Conservation (phyloP, 2,329 filamentous ascomycete species). For the Cylindrodendrum hubeiense region DNA sequence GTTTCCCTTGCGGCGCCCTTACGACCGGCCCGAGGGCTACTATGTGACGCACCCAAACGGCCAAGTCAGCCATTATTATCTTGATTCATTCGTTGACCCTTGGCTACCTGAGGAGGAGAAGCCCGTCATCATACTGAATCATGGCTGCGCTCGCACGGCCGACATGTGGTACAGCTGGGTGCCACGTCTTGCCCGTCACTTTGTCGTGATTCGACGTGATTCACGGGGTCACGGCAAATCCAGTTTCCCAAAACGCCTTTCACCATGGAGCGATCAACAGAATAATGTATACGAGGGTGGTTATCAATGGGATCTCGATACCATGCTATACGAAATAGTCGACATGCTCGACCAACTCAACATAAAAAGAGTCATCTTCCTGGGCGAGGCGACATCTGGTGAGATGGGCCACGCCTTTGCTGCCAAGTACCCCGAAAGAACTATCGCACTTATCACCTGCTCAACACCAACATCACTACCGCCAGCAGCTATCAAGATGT, state of each 20-base stretch:
- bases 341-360: constrained; percentile 8
- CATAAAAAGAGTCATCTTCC: background rate
- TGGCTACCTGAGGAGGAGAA: background rate
- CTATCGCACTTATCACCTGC: background rate
- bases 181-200: background rate
- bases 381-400: constrained; percentile 2
- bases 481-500: background rate
- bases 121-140: background rate
- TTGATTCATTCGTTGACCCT: background rate
- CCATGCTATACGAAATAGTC: constrained; percentile 1
- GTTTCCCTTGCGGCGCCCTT: background rate
- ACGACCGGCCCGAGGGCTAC: constrained; percentile 1
- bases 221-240: background rate
- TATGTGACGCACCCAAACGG: constrained; percentile 2
- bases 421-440: background rate
- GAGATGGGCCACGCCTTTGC: constrained; percentile 1
- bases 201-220: constrained; percentile 4
- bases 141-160: background rate
- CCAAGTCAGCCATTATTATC: background rate
- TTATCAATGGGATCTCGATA: constrained; percentile 2
- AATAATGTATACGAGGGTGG: background rate
- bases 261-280: background rate
- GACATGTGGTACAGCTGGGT: constrained; percentile 5
- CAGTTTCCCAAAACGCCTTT: background rate
- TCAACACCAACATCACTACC: background rate